Conservation (phyloP, 768 basidiomycete genomes). For the Phlegmacium glaucopus region DNA sequence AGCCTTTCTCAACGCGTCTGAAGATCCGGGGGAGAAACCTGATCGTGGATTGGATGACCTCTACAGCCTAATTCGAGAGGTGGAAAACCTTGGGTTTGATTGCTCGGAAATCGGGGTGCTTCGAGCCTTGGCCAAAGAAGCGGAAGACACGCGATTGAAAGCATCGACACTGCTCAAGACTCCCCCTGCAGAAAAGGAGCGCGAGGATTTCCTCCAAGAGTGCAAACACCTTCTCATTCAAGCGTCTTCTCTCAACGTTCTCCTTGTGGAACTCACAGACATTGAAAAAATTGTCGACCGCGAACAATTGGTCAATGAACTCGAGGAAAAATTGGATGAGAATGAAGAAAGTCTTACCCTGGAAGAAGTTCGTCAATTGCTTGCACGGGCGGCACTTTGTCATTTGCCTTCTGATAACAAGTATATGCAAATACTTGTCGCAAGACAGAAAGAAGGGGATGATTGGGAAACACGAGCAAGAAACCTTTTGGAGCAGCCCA, state of each 20-base stretch:
- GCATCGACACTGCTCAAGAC: constrained; percentile 49
- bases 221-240: constrained; percentile 70
- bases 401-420: constrained; percentile 63
- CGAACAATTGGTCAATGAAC: constrained; percentile 70
- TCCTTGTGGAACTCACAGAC: constrained; percentile 72
- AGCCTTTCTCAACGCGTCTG: constrained; percentile 20
- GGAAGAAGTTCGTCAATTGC: constrained; percentile 71
- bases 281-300: constrained; percentile 81
- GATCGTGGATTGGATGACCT: constrained; percentile 73
- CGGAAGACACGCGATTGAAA: constrained; percentile 60
- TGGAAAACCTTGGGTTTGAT: constrained; percentile 81
- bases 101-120: constrained; percentile 67
- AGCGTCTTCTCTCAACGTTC: constrained; percentile 77
- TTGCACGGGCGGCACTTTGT: constrained; percentile 68
- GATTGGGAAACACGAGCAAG: constrained; percentile 77
- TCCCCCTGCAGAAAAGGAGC: constrained; percentile 40
- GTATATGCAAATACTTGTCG: constrained; percentile 59
- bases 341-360: constrained; percentile 52
- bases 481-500: constrained; percentile 59
- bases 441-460: constrained; percentile 62
- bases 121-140: constrained; percentile 50
- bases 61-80: constrained; percentile 64
- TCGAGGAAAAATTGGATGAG: constrained; percentile 74
- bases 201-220: constrained; percentile 56
- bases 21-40: constrained; percentile 65